These are phyloP conservation scores for Lactarius hengduanensis DNA, from an alignment of 768 basidiomycete species.

Conservation along the genomic window DNA sequence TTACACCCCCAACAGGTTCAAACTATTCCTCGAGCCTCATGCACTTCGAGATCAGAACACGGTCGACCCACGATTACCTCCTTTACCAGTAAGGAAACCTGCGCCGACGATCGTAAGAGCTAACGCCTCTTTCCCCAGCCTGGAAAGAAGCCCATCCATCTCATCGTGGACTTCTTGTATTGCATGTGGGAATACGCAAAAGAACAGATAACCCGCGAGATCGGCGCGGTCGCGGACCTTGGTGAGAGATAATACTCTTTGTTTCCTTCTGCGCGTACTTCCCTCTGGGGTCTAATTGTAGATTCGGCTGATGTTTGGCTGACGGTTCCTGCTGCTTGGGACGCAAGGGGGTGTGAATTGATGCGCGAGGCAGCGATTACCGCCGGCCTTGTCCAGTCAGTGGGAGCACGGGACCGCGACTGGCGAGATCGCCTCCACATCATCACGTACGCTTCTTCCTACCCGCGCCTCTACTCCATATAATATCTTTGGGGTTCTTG, in stretches of 20 bases:
- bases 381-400: constrained; percentile 74
- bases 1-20: constrained; percentile 55
- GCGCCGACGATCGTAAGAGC: constrained; percentile 11
- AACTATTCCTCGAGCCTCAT: constrained; percentile 81
- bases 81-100: constrained; percentile 60
- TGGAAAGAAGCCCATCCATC: constrained; percentile 72
- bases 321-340: constrained; percentile 91
- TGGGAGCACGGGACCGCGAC: constrained; percentile 62
- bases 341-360: constrained; percentile 77
- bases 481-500: constrained; percentile 3
- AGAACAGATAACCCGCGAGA: constrained; percentile 82
- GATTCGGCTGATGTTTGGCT: constrained; percentile 83
- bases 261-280: constrained; percentile 8
- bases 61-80: constrained; percentile 76
- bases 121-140: constrained; percentile 43
- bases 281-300: constrained; percentile 33
- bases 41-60: constrained; percentile 69
- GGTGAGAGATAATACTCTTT: constrained; percentile 45
- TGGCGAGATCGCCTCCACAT: constrained; percentile 84
- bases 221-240: constrained; percentile 81
- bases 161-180: constrained; percentile 81
- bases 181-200: constrained; percentile 87
- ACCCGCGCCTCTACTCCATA: constrained; percentile 18
- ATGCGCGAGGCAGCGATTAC: constrained; percentile 84
- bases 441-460: constrained; percentile 54